Conservation (phyloP, 768 basidiomycete genomes). For the Amanita rubescens region DNA sequence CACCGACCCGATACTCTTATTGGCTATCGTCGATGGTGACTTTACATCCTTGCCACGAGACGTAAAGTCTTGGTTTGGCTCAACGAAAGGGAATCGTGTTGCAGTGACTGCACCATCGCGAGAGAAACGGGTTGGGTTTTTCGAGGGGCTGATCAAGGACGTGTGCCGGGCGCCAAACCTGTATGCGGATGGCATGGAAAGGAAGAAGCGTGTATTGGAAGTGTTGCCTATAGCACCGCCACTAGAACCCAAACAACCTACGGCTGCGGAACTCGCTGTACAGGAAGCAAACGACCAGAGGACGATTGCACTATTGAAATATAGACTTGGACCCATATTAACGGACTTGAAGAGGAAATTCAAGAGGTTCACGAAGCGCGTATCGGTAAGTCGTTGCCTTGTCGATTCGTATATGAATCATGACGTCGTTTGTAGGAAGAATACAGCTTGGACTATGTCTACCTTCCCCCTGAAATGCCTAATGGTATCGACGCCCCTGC, state of each 20-base stretch:
- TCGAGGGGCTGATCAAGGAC: constrained; percentile 62
- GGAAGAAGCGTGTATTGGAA: constrained; percentile 80
- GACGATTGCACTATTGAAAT: constrained; percentile 75
- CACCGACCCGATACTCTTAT: constrained; percentile 87
- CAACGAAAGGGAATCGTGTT: constrained; percentile 68
- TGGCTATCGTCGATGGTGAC: constrained; percentile 81
- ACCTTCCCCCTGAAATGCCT: constrained; percentile 3
- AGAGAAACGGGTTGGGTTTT: constrained; percentile 66
- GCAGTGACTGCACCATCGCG: constrained; percentile 43
- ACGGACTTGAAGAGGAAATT: constrained; percentile 88
- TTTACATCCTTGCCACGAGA: constrained; percentile 68
- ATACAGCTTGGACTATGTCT: constrained; percentile 45
- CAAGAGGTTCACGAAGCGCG: constrained; percentile 80
- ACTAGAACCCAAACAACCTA: constrained; percentile 75
- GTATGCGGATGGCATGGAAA: constrained; percentile 84
- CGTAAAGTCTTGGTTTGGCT: constrained; percentile 89
- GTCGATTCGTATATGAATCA: not conserved
- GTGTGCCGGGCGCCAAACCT: constrained; percentile 71
- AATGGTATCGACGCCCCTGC: constrained; percentile 3
- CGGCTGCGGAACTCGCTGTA: constrained; percentile 70
- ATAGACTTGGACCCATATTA: constrained; percentile 84
- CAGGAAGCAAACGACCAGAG: constrained; percentile 80
- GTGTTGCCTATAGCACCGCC: constrained; percentile 86
- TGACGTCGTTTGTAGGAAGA: constrained; percentile 51
- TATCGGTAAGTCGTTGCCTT: constrained; percentile 44